Evolutionary conservation across 805 yeast genomes (phyloP).

Genomic region (Teunomyces tritomae): DNA sequence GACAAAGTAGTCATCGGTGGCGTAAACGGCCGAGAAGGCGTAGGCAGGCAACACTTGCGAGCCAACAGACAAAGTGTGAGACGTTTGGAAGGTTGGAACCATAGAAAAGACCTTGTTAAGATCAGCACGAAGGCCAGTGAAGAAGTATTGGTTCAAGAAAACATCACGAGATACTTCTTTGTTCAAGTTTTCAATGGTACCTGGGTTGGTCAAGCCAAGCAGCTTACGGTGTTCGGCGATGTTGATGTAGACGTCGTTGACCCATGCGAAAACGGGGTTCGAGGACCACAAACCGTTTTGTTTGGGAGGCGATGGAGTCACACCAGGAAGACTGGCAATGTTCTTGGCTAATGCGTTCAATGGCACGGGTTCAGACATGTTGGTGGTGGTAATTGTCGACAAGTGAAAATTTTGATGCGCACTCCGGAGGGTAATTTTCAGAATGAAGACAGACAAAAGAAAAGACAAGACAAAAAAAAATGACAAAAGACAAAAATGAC

Average conservation of each 20-base stretch:
- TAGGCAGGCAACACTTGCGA: constrained; percentile 84
- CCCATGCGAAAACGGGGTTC: constrained; percentile 77
- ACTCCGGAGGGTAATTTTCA: too few species aligned
- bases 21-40: constrained; percentile 86
- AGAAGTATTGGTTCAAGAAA: constrained; percentile 81
- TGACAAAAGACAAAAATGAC: too few species aligned
- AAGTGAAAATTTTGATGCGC: neutral
- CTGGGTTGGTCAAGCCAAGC: constrained; percentile 85
- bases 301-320: constrained; percentile 52
- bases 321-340: constrained; percentile 57
- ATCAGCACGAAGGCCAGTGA: constrained; percentile 96
- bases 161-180: constrained; percentile 89
- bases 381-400: constrained; percentile 8
- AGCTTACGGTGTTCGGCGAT: constrained; percentile 77
- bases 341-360: constrained; percentile 59
- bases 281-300: constrained; percentile 69
- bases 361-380: constrained; percentile 40
- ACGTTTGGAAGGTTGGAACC: constrained; percentile 94
- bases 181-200: constrained; percentile 56
- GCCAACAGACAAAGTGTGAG: constrained; percentile 90
- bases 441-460: too few species aligned
- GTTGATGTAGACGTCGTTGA: constrained; percentile 70
- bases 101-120: constrained; percentile 85
- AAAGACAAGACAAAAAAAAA: too few species aligned
- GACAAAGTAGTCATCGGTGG: constrained; percentile 76